Percentiles rank a stretch among this genome's conserved stretches.
phyloP scores from a whole-genome alignment of 2,329 filamentous ascomycete species.

The Fusarium odoratissimum region DNA sequence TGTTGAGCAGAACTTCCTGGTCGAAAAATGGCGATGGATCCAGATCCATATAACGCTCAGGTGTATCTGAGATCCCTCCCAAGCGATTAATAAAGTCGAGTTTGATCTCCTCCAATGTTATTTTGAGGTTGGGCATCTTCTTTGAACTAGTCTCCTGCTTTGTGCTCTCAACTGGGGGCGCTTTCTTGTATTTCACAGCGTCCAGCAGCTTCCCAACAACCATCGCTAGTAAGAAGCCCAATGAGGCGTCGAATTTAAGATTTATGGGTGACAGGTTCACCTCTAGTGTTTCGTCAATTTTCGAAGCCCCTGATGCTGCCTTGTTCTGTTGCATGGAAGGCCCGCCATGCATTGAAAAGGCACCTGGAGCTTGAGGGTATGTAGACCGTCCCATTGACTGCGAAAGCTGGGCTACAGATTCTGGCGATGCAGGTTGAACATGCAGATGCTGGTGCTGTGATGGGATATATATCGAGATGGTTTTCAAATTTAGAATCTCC shows the following conservation, averaged over 20 bases:
- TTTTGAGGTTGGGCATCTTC: slow-evolving; percentile 54
- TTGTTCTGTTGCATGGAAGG: slow-evolving; percentile 17
- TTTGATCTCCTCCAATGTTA: slow-evolving; percentile 62
- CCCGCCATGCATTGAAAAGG: slow-evolving; percentile 64
- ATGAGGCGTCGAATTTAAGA: slow-evolving; percentile 66
- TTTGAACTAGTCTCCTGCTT: slow-evolving; percentile 26
- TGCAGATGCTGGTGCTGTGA: slow-evolving; percentile 60
- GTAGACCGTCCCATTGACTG: slow-evolving; percentile 53
- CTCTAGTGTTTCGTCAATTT: slow-evolving; percentile 55
- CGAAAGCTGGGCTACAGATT: slow-evolving; percentile 45
- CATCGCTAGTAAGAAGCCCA: slow-evolving; percentile 65
- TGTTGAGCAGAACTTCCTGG: slow-evolving; percentile 64
- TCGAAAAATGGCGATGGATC: slow-evolving; percentile 55
- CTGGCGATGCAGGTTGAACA: slow-evolving; percentile 47
- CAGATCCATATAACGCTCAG: slow-evolving; percentile 60
- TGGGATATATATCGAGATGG: slow-evolving; percentile 66
- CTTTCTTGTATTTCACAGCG: slow-evolving; percentile 51
- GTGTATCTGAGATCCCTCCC: slow-evolving; percentile 62
- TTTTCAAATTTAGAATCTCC: slow-evolving; percentile 62
- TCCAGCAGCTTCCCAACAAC: slow-evolving; percentile 62
- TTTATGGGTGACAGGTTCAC: slow-evolving; percentile 63
- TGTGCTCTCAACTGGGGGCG: slow-evolving; percentile 5
- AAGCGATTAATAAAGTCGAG: slow-evolving; percentile 68
- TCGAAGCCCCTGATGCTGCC: not conserved
- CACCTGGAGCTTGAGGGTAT: slow-evolving; percentile 68